These are phyloP conservation scores for Fomitopsis pinicola DNA, from an alignment of 1,284 basidiomycete species.

Conservation along the genomic window DNA sequence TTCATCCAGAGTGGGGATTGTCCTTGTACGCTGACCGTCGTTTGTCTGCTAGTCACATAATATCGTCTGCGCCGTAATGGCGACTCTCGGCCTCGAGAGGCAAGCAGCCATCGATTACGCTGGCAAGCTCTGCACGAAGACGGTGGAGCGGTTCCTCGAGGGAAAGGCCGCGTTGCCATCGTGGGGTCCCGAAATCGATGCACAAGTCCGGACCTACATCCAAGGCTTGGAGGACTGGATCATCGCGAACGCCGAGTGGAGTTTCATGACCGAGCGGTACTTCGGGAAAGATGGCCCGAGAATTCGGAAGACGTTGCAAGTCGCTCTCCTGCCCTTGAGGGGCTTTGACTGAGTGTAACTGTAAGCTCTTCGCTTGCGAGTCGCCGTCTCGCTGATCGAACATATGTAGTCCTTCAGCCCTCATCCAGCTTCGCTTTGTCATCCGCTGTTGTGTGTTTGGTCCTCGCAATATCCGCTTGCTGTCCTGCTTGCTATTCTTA, in stretches of 20 bases:
- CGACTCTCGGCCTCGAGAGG: slow-evolving; percentile 35
- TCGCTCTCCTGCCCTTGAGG: background rate
- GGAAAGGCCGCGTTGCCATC: slow-evolving; percentile 26
- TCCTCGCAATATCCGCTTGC: background rate
- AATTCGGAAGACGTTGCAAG: slow-evolving; percentile 3
- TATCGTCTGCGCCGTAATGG: slow-evolving; percentile 40
- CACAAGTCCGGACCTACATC: slow-evolving; percentile 29
- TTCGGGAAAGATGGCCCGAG: slow-evolving; percentile 25
- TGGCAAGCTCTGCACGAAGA: slow-evolving; percentile 90
- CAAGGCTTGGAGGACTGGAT: slow-evolving; percentile 42
- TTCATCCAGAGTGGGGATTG: slow-evolving; percentile 3
- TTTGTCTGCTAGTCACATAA: slow-evolving; percentile 29
- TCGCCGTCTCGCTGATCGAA: no score
- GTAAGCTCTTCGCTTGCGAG: background rate
- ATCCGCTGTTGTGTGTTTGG: background rate
- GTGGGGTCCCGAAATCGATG: slow-evolving; percentile 29
- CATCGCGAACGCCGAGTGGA: slow-evolving; percentile 37
- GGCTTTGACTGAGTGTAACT: background rate
- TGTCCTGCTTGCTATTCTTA: background rate
- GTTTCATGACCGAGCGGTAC: slow-evolving; percentile 39
- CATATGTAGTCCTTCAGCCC: no score
- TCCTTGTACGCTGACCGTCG: slow-evolving; percentile 1
- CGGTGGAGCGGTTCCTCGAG: slow-evolving; percentile 18
- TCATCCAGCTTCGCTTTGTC: background rate
- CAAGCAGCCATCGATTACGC: slow-evolving; percentile 92